Percentiles rank a stretch among this genome's conserved stretches.
Conservation (phyloP, 192 early-diverging fungal species). For the Dimargaris cristalligena region DNA sequence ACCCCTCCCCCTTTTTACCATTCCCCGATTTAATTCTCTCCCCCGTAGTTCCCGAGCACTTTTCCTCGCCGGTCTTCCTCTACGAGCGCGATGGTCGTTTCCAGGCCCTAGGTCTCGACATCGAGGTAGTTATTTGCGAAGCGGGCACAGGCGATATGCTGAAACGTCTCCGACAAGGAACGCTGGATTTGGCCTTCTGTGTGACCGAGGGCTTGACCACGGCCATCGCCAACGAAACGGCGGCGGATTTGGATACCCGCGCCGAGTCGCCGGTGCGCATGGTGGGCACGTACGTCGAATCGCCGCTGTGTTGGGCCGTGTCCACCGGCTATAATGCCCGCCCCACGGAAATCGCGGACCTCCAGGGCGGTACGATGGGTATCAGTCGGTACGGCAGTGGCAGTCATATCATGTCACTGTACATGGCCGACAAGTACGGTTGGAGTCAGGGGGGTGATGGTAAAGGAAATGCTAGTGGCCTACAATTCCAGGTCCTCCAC, state of each 20-base stretch:
- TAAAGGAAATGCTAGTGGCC: slow-evolving; percentile 15
- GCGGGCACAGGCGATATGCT: slow-evolving; percentile 46
- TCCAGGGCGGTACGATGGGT: slow-evolving; percentile 26
- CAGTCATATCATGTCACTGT: slow-evolving; percentile 57
- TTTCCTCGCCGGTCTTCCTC: slow-evolving; percentile 9
- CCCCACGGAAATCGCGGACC: slow-evolving; percentile 21
- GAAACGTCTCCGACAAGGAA: slow-evolving; percentile 45
- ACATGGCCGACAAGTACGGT: slow-evolving; percentile 43
- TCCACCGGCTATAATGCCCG: slow-evolving; percentile 34
- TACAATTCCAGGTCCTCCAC: slow-evolving; percentile 52
- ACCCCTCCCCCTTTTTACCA: background rate
- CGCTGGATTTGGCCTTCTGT: slow-evolving; percentile 68
- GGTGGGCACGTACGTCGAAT: slow-evolving; percentile 61
- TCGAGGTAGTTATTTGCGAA: slow-evolving; percentile 41
- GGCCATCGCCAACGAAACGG: slow-evolving; percentile 34
- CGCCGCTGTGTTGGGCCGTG: slow-evolving; percentile 64
- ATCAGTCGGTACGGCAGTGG: slow-evolving; percentile 64
- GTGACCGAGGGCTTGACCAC: slow-evolving; percentile 73
- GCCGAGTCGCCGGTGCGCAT: slow-evolving; percentile 48
- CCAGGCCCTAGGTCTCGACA: slow-evolving; percentile 19
- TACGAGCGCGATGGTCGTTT: background rate
- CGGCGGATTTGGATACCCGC: too few relatives aligned
- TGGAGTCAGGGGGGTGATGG: background rate
- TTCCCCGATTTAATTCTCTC: background rate
- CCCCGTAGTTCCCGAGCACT: slow-evolving; percentile 11